phyloP scores from a whole-genome alignment of 768 basidiomycete species.

The Lentinula raphanica region DNA sequence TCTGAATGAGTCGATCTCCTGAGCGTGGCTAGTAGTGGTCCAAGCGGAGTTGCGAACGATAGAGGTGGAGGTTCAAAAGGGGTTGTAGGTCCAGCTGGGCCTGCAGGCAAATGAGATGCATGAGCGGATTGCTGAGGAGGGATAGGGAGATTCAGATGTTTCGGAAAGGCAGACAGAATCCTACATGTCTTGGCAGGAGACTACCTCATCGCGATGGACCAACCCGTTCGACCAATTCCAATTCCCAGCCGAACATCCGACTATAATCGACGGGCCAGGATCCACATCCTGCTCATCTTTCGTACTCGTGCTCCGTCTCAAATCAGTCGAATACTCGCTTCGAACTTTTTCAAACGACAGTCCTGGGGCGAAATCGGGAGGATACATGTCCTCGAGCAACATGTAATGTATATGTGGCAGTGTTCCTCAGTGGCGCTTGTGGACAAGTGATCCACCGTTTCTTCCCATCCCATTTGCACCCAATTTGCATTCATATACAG shows the following conservation, averaged over 20 bases:
- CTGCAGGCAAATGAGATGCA: not conserved
- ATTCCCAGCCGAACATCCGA: constrained; percentile 88
- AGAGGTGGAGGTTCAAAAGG: constrained; percentile 15
- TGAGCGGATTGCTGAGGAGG: not conserved
- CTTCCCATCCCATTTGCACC: constrained; percentile 66
- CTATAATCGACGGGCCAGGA: constrained; percentile 68
- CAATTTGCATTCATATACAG: constrained; percentile 80
- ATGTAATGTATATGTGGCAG: constrained; percentile 72
- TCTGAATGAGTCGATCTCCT: constrained; percentile 77
- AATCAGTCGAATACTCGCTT: not conserved
- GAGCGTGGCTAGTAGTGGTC: constrained; percentile 46
- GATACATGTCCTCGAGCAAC: constrained; percentile 46
- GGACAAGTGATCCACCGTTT: constrained; percentile 83
- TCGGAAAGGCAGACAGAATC: constrained; percentile 33
- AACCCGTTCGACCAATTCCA: constrained; percentile 80
- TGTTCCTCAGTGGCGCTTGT: constrained; percentile 74
- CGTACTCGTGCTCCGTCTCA: not conserved
- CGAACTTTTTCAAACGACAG: constrained; percentile 82
- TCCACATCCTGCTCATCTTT: constrained; percentile 10
- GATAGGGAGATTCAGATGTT: not conserved
- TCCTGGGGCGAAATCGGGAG: constrained; percentile 48
- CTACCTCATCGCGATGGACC: constrained; percentile 81
- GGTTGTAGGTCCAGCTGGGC: not conserved
- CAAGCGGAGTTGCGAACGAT: constrained; percentile 38
- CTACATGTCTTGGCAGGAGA: constrained; percentile 60